These are phyloP conservation scores for Trametes meyenii DNA, from an alignment of 768 basidiomycete species.

Conservation along the genomic window DNA sequence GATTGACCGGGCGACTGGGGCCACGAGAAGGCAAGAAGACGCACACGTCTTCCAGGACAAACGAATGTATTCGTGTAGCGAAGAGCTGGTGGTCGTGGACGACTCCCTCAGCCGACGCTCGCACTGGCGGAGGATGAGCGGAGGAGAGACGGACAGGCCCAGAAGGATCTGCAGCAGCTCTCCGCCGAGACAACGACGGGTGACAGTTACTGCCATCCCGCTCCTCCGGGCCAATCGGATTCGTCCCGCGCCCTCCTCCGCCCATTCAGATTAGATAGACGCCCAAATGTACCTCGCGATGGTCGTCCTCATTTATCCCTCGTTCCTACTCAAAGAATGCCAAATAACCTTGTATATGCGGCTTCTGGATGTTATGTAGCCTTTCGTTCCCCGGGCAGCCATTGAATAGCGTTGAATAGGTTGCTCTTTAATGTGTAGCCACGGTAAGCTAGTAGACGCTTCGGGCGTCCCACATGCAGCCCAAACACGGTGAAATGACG, in stretches of 20 bases:
- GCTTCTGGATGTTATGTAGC: too few relatives aligned
- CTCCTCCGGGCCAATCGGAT: not conserved
- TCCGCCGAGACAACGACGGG: not conserved
- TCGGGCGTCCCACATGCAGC: too few relatives aligned
- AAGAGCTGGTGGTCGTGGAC: not conserved
- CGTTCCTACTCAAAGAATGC: too few relatives aligned
- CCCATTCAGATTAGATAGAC: slow-evolving; percentile 7
- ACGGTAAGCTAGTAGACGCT: not conserved
- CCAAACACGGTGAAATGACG: not conserved
- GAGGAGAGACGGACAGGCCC: not conserved
- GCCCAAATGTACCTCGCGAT: not conserved
- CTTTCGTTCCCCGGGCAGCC: too few relatives aligned
- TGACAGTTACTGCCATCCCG: slow-evolving; percentile 3
- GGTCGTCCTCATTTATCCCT: too few relatives aligned
- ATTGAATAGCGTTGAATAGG: too few relatives aligned
- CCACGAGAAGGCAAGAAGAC: not conserved
- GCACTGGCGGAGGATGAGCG: not conserved
- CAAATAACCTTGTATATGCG: too few relatives aligned
- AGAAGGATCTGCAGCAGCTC: not conserved
- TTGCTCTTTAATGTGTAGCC: not conserved
- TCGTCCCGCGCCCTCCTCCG: not conserved
- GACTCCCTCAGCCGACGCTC: not conserved
- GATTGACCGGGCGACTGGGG: not conserved
- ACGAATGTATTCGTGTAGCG: not conserved
- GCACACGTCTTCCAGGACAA: not conserved